Evolutionary conservation across 1,284 basidiomycete genomes (phyloP).

Genomic region (Papiliotrema fonsecae): DNA sequence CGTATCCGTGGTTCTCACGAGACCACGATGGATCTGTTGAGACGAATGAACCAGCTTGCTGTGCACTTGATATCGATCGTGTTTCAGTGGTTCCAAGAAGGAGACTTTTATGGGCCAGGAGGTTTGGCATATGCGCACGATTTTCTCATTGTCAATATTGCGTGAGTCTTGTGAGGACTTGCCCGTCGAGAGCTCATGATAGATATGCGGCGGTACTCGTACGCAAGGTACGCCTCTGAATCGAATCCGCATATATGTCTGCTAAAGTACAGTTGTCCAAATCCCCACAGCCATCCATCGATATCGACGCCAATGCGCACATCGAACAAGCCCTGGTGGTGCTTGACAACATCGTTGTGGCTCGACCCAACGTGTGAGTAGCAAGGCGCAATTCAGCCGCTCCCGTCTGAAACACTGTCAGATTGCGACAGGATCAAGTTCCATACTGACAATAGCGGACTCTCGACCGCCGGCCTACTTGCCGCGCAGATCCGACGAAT

Average conservation of each 20-base stretch:
- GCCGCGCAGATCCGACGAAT: conserved; percentile 1
- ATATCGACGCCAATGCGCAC: neutral
- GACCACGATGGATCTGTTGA: neutral
- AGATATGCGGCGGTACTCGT: neutral
- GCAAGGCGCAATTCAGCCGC: too few species aligned
- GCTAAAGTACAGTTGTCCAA: too few species aligned
- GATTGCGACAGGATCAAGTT: too few species aligned
- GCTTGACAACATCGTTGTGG: neutral
- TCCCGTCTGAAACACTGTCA: neutral
- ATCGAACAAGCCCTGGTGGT: neutral
- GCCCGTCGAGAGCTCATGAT: neutral
- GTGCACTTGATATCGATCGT: neutral
- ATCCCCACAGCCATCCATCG: neutral
- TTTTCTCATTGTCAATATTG: conserved; percentile 5
- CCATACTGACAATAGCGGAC: neutral
- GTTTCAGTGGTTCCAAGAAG: neutral
- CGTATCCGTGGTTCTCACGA: conserved; percentile 1
- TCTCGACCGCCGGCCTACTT: neutral
- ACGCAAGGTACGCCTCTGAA: neutral
- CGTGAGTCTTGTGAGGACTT: neutral
- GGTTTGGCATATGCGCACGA: conserved; percentile 1
- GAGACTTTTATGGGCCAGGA: neutral
- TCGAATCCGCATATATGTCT: too few species aligned
- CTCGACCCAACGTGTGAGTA: neutral
- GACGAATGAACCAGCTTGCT: neutral